Evolutionary conservation across 495 filamentous ascomycete genomes (phyloP), one percentile per base, ranked within the genome.

Genomic region (Penicillium chermesinum): DNA sequence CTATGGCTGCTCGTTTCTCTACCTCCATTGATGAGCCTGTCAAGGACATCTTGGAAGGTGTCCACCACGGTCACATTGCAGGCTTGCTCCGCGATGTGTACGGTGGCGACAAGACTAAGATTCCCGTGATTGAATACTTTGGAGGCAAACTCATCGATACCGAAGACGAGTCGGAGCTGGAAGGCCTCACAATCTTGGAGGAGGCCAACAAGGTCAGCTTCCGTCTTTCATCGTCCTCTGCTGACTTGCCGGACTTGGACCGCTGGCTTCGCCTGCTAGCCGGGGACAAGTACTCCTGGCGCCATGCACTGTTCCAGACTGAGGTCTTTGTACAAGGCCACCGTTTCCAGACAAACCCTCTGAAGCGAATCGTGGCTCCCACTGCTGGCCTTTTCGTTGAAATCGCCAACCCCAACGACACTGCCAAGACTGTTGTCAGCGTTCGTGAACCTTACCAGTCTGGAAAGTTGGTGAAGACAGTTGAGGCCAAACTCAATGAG

Each of bases 291-390:
- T 86, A 86, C 58, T 95, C 88, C 25, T 99, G 93, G 93, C 79
- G 89, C 46, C 88, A 93, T 63, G 94, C 93, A n/a, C 77, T 99
- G n/a, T 94, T 99, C 67, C 85, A 85, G n/a, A 84, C 91, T 13
- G 89, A 96, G 51, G 85, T 96, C 36, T 86, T 95, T 46, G 87
- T 97, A 16, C 93, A 99, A 69, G 93, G 89, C 12, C 84, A 96
- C 59, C 89, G 93, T 57, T 96, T 94, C 71, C 89, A 96, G 71
- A 93, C 88, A 25, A 97, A 98, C 66, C 93, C 93, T 1, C 86
- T 96, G 76, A 88, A 83, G 62, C 82, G 89, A 16, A 86, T 97
- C 39, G 91, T 96, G 49, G 82, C 87, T 10, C 93, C 93, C 1
- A 83, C 82, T 10, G 77, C 79, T 6, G 94, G 94, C 17, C 81